Evolutionary conservation across 768 basidiomycete genomes (phyloP), one percentile per base, ranked within the genome.

Genomic region (Pulveroboletus sp.): DNA sequence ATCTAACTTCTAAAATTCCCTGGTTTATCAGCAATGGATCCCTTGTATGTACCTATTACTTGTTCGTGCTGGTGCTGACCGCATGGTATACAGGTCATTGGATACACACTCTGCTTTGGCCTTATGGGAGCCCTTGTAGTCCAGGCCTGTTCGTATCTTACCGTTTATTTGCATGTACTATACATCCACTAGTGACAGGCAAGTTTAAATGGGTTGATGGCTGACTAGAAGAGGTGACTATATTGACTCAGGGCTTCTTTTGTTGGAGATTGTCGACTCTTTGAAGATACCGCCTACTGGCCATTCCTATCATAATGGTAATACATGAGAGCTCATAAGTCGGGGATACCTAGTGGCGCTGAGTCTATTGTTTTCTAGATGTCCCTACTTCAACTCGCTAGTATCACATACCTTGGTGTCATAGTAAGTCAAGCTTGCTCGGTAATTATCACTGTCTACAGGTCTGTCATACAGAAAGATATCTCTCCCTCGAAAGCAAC

Each of bases 231-330:
- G 11, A 8, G 56, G 61, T 62, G 11, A 56, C 54, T 7, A 51
- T 47, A 9, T 6, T 56, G 18, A 53, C 53, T 2, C 63, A 65
- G 7, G 45, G 57, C 6, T 63, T 63, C 28, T 57, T 45, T 46
- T 63, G 57, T 37, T 65, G 62, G 63, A 40, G 55, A 46, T 57
- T 65, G 51, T 41, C 47, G 18, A 39, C 26, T 9, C 43, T 63
- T 17, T 27, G 31, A 6, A 43, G 10, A 33, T 54, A 21, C 1
- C 15, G 7, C 27, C 6, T 47, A 26, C 9, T 63, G 0, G 9
- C 26, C 9, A 1, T 50, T 45, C 38, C 35, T 1, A 57, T 63
- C 7, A 57, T 57, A 53, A 51, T 43, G 61, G 63, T 63, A 17
- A 45, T 33, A 4, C 6, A 37, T 21, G 21, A 21, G 10, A 32